Base-by-base conservation (phyloP, 306 rosid genomes). In the Echinosophora koreensis region DNA sequence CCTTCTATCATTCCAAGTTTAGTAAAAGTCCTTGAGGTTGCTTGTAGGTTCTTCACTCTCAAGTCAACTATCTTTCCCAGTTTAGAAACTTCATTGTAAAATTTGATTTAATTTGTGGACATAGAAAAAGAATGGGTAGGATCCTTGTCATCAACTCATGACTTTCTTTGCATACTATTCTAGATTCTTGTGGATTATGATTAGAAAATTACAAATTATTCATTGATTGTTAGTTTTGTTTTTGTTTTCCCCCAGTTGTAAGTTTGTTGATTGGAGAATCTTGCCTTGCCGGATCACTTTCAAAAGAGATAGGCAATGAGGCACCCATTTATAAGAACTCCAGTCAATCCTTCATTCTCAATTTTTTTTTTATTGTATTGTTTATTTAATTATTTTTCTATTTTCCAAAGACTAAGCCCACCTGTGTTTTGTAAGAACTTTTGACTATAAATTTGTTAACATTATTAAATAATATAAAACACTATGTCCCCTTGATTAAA, bases 21-120 rank as follows among this genome's bases (percentile, higher is more conserved):
- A 22, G 77, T 6, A 61, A 51, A 61, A 49, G 17, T 61, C 22
- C 8, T 58, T n/a, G 37, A 16, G 55, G 44, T 78, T 60, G 71
- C 71, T 60, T 60, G 17, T 35, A 27, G 54, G 34, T 68, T 70
- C 55, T 10, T 41, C 37, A 39, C 18, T 51, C 73, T 51, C 32
- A 13, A 51, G 84, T 68, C 81, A 81, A 75, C 66, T 16, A 39
- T 39, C 51, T 54, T 42, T 30, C 78, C 66, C 51, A 30, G 15
- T 80, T 80, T 5, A 34, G 72, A 72, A 54, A 41, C 32, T 27
- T 46, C 59, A 5, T 17, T 30, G 49, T 66, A 8, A 5, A 77
- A 66, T n/a, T 52, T 3, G 15, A 27, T 54, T 57, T 76, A 37
- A 17, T 76, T 51, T 39, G 42, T 28, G 27, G 47, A 15, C 59